Evolutionary conservation across 2,329 filamentous ascomycete species (phyloP).

Genomic region (Penicillium corylophilum): DNA sequence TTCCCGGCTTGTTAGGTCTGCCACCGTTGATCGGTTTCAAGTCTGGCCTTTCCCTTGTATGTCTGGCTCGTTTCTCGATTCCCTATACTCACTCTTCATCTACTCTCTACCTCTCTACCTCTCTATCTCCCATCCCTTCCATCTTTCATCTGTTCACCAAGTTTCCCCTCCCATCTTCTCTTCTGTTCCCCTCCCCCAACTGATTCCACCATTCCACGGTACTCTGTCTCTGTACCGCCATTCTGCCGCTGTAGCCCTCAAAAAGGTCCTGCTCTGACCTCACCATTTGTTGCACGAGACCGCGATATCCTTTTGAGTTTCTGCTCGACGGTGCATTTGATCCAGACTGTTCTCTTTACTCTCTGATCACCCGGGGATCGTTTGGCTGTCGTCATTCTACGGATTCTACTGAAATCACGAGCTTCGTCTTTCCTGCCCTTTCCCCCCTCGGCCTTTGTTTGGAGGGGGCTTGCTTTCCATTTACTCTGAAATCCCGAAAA

Average conservation of each 20-base stretch:
- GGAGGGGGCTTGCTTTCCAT: background rate
- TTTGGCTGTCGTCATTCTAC: slow-evolving; percentile 9
- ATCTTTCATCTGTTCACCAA: background rate
- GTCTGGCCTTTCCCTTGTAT: slow-evolving; percentile 8
- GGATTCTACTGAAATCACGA: slow-evolving; percentile 7
- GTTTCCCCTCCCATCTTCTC: background rate
- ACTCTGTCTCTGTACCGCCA: slow-evolving; percentile 4
- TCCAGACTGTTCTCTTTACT: background rate
- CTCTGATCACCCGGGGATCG: slow-evolving; percentile 4
- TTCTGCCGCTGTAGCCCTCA: slow-evolving; percentile 7
- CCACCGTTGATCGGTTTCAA: slow-evolving; percentile 9
- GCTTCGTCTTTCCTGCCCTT: background rate
- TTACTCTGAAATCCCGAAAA: slow-evolving; percentile 3
- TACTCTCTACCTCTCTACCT: background rate
- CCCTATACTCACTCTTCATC: background rate
- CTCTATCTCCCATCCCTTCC: background rate
- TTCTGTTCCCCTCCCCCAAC: background rate
- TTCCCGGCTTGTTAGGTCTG: slow-evolving; percentile 1
- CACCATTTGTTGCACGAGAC: slow-evolving; percentile 24
- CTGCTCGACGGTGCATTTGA: slow-evolving; percentile 9
- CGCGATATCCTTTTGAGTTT: slow-evolving; percentile 11
- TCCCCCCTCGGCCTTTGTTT: background rate
- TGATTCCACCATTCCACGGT: slow-evolving; percentile 7
- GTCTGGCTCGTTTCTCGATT: background rate
- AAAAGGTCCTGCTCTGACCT: slow-evolving; percentile 17